Conservation (phyloP, 2,329 filamentous ascomycete species). For the Colletotrichum neosansevieriae region DNA sequence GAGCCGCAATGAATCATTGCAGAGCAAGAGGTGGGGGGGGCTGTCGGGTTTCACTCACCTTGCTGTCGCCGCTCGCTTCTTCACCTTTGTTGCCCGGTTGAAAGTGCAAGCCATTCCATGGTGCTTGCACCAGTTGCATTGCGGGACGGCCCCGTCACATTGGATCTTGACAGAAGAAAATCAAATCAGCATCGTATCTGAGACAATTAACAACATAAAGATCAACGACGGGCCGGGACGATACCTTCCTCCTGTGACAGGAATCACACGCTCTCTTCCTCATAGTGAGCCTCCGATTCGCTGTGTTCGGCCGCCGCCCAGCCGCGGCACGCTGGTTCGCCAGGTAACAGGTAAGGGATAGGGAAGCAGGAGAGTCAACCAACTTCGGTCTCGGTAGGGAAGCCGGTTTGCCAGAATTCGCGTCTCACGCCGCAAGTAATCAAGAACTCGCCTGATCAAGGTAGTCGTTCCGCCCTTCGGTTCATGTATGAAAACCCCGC, state of each 20-base stretch:
- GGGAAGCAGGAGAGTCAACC: neutral
- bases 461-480: constrained; percentile 25
- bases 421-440: constrained; percentile 5
- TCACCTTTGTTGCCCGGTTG: constrained; percentile 40
- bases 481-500: constrained; percentile 31
- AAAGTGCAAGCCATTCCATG: constrained; percentile 62
- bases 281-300: constrained; percentile 31
- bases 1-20: constrained; percentile 1
- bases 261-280: constrained; percentile 59
- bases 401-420: neutral
- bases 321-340: constrained; percentile 18
- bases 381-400: neutral
- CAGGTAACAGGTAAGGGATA: neutral
- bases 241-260: constrained; percentile 62
- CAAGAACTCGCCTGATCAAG: constrained; percentile 1
- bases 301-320: constrained; percentile 18
- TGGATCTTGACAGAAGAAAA: constrained; percentile 55
- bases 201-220: neutral
- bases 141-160: constrained; percentile 57
- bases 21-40: neutral
- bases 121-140: constrained; percentile 64
- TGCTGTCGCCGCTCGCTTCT: constrained; percentile 29
- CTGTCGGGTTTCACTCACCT: constrained; percentile 23
- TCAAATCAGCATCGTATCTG: constrained; percentile 20
- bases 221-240: constrained; percentile 8